Base-by-base conservation (phyloP, 1,284 basidiomycete genomes). In the Farysia itapuensis region DNA sequence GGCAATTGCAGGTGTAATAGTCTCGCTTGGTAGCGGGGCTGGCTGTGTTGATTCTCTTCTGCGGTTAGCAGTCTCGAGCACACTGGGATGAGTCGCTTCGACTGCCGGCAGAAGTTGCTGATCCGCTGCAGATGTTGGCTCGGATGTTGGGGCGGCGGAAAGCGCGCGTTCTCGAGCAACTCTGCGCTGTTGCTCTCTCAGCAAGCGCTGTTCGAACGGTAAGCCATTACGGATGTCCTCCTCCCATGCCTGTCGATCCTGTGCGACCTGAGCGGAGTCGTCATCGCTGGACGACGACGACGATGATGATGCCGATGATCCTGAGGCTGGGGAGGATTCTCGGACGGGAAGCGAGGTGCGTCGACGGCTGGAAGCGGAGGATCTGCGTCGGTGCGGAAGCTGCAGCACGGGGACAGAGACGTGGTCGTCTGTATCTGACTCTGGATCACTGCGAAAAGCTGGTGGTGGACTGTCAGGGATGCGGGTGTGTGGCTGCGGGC, bases 381-480 rank as follows among this genome's bases (percentile, higher is more conserved):
- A 20, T 19, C 31, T 13, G 9, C 31, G 9, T 33, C 18, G 13
- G 11, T 33, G 8, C 7, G 32, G 21, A n/a, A n/a, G n/a, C n/a
- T n/a, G n/a, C n/a, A n/a, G n/a, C n/a, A n/a, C n/a, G n/a, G n/a
- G n/a, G n/a, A n/a, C n/a, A n/a, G n/a, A n/a, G n/a, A n/a, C n/a
- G n/a, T n/a, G n/a, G 6, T 59, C 56, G 16, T 56, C 47, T 33
- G 52, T 48, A 8, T 58, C 49, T 24, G 30, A 42, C 24, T 39
- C 43, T 4, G 34, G 39, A 19, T 69, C 68, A 28, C 56, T 69
- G 16, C 48, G 33, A 35, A 71, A 71, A 5, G 68, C 39, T 12
- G 68, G 68, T 33, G 68, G 68, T 4, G 68, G 68, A 28, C 66
- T 68, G 26, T 42, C 39, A 2, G 68, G 68, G 2, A 64, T 45